Percentiles rank a stretch among this genome's conserved stretches.
Evolutionary conservation across 164 flowering plant genomes (phyloP).

Genomic region (Magnolia changhungtana): DNA sequence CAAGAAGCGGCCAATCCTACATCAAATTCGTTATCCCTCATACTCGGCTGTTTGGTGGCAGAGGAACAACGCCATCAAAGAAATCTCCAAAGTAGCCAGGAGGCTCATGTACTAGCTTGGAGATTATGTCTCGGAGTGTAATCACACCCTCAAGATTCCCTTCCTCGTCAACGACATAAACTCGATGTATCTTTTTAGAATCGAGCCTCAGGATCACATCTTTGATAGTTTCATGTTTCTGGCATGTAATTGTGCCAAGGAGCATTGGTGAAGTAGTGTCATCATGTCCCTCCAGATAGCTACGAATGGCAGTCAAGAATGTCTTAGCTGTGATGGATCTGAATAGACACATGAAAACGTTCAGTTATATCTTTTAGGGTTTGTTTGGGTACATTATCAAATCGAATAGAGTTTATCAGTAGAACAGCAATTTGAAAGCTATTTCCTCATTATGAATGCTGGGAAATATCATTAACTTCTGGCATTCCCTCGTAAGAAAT

Average conservation of each 20-base stretch:
- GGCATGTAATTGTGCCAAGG: constrained; percentile 67
- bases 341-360: constrained; percentile 7
- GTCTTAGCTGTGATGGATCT: constrained; percentile 83
- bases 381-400: no score
- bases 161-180: constrained; percentile 65
- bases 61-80: constrained; percentile 88
- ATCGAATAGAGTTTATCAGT: neutral
- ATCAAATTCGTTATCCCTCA: constrained; percentile 10
- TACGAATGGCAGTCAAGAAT: constrained; percentile 66
- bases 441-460: no score
- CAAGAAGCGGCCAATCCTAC: neutral
- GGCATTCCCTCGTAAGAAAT: no score
- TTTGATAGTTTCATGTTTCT: constrained; percentile 47
- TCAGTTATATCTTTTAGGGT: neutral
- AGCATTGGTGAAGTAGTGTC: constrained; percentile 50
- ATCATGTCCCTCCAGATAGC: constrained; percentile 45
- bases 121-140: constrained; percentile 91
- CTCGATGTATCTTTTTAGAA: constrained; percentile 66
- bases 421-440: neutral
- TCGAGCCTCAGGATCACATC: constrained; percentile 73
- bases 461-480: no score
- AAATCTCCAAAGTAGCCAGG: constrained; percentile 91
- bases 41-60: constrained; percentile 73
- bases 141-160: constrained; percentile 85
- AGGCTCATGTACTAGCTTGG: constrained; percentile 93